Conservation (phyloP, 352 stramenopile species). For the Pythium diclinum region DNA sequence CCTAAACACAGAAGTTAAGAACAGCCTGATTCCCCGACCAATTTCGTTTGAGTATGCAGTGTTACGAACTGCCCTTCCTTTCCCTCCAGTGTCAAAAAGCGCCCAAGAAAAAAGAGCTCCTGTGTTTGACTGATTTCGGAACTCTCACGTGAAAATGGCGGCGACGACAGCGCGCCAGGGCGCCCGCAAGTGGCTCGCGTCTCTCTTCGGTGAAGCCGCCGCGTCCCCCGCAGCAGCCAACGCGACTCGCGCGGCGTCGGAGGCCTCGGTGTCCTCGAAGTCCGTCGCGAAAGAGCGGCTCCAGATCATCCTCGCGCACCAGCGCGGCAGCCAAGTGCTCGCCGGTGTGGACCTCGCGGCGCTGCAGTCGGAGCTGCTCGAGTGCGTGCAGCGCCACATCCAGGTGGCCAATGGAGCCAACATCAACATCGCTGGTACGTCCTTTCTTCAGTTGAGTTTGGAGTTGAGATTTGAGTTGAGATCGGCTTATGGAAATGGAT, state of each 20-base stretch:
- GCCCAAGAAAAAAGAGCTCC: neutral
- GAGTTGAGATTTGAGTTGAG: neutral
- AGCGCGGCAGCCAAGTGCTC: slow-evolving; percentile 81
- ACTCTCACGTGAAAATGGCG: slow-evolving; percentile 32
- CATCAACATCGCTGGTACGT: slow-evolving; percentile 84
- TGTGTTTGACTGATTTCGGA: neutral
- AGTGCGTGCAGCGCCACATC: slow-evolving; percentile 88
- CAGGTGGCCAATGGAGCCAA: slow-evolving; percentile 81
- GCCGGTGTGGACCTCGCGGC: slow-evolving; percentile 75
- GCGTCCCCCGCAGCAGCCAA: slow-evolving; percentile 22
- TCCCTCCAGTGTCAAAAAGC: neutral
- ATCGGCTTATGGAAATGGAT: too few species aligned
- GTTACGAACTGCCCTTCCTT: slow-evolving; percentile 7
- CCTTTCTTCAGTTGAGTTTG: neutral
- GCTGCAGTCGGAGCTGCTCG: slow-evolving; percentile 79
- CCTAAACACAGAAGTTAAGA: neutral
- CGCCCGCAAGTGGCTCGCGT: slow-evolving; percentile 79
- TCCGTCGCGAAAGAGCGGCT: slow-evolving; percentile 85
- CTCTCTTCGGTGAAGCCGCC: slow-evolving; percentile 60
- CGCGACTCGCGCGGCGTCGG: slow-evolving; percentile 17
- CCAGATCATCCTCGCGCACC: slow-evolving; percentile 88
- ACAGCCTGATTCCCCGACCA: neutral
- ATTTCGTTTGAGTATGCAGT: slow-evolving; percentile 13
- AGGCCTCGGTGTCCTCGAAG: slow-evolving; percentile 49
- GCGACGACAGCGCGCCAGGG: slow-evolving; percentile 45